Evolutionary conservation across 116 monocot genomes (phyloP).

Genomic region (Phalaenopsis hybrid): DNA sequence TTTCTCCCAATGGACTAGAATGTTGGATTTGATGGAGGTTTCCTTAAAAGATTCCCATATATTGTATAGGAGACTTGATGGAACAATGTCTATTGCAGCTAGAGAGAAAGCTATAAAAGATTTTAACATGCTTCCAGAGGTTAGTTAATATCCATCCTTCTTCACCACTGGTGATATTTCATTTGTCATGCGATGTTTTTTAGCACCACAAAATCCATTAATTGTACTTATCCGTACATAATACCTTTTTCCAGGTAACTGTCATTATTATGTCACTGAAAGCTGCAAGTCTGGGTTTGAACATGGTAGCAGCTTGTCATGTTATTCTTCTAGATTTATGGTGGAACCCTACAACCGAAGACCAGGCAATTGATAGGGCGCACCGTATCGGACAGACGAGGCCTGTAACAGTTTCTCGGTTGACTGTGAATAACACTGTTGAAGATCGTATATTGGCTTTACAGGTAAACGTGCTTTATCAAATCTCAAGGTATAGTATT

Average conservation of each 20-base stretch:
- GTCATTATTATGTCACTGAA: conserved; percentile 95
- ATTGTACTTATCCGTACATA: neutral
- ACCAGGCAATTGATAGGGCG: conserved; percentile 88
- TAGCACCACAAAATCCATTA: neutral
- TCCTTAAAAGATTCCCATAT: conserved; percentile 44
- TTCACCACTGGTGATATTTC: neutral
- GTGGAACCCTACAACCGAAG: conserved; percentile 96
- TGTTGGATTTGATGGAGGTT: conserved; percentile 81
- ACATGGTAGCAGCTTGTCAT: conserved; percentile 84
- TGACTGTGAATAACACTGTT: conserved; percentile 69
- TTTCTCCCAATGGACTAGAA: conserved; percentile 94
- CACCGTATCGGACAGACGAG: conserved; percentile 92
- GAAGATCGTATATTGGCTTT: conserved; percentile 85
- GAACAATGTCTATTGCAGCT: conserved; percentile 75
- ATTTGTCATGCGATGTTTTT: neutral
- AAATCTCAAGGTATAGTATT: too few species aligned
- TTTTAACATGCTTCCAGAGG: conserved; percentile 78
- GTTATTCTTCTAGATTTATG: conserved; percentile 80
- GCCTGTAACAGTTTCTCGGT: conserved; percentile 75
- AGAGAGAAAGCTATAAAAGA: conserved; percentile 79
- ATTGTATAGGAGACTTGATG: conserved; percentile 78
- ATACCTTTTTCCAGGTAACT: conserved; percentile 39
- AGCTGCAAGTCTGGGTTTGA: conserved; percentile 84
- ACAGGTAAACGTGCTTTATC: conserved; percentile 39
- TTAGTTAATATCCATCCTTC: conserved; percentile 6